Base-by-base conservation (phyloP, 1,284 basidiomycete species). In the Laetiporus sulphureus region DNA sequence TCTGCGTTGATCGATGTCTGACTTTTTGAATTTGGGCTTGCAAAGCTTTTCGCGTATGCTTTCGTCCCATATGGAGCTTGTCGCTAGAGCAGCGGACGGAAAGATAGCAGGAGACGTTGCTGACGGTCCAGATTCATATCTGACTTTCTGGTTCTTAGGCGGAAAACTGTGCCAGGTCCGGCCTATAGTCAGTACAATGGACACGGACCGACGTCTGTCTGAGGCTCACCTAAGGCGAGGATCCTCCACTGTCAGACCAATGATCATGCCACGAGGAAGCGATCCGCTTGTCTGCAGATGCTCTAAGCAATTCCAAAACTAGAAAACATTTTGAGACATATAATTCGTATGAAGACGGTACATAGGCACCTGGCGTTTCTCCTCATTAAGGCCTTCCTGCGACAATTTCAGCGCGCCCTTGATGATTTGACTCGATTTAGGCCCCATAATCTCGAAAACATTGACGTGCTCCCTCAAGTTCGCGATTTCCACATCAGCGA, bases 401-500 rank as follows among this genome's bases (percentile, higher is more conserved):
- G 73, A 69, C 6, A 81, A 73, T 20, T 68, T 75, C 36, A 94
- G 56, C 1, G 82, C 81, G 15, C 89, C 85, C 51, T 74, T 77
- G 38, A 95, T 62, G 6, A 93, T 75, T 54, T 87, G 83, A 44
- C 76, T 90, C 0, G 88, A 73, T 56, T 83, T 83, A 1, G 87
- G 86, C 2, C 92, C 92, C 68, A 86, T 83, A 15, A 95, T 75
- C 57, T 96, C 91, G 52, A 93, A 92, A 2, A 81, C 71, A 45
- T 88, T 89, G 24, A 92, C 56, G 36, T 81, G 72, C 3, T 76
- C 76, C 35, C 81, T 67, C 36, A 91, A 58, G 59, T 92, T 84
- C 3, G 72, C 67, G 10, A 92, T 69, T 48, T 85, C 77, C 3
- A 91, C 62, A 23, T 68, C 64, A 10, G 65, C 59, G 6, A 61